Evolutionary conservation across 2,329 filamentous ascomycete species (phyloP), one percentile per base, ranked within the genome.

Genomic region (Claviceps quebecensis): DNA sequence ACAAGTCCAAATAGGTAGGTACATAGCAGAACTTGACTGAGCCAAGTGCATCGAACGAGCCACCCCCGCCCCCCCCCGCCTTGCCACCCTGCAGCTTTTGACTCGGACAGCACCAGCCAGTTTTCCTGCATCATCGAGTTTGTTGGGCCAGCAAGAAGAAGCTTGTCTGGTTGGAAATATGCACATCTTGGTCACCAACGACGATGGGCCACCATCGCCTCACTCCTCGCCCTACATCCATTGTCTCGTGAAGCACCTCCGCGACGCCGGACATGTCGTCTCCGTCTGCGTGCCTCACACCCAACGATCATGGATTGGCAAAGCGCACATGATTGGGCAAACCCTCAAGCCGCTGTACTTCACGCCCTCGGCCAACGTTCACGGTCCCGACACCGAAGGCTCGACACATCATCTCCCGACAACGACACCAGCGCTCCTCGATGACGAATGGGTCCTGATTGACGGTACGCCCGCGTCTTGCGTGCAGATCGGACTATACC

Each of bases 271-370:
- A 7, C 91, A 96, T 68, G 76, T 72, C n/a, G 87, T 97, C 54
- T 95, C 88, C 7, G 90, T 98, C 48, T 85, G 93, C 56, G 79
- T 98, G 14, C 93, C 93, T 1, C 81, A 96, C 66, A 84, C 83
- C 6, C 93, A 98, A 70, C 83, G 91, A 56, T 95, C 89, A 52
- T 98, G 93, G 93, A 97, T 98, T 61, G 90, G 90, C 60, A 98
- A 98, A 73, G 93, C 93, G 2, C 93, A 97, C 68, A 86, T 97
- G 62, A 89, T 97, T 60, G 90, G 90, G 52, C 84, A 91, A 65
- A 86, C 86, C 9, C 79, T 95, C 55, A 87, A 84, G 64, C 89
- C 89, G 8, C 76, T 80, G 29, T 95, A 95, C 72, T 95, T 89
- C 72, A 84, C 84, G 1, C 78, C 78, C 14, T 72, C 65, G n/a